Evolutionary conservation across 2,329 filamentous ascomycete genomes (phyloP), one percentile per base, ranked within the genome.

Genomic region (Aspergillus japonicus): DNA sequence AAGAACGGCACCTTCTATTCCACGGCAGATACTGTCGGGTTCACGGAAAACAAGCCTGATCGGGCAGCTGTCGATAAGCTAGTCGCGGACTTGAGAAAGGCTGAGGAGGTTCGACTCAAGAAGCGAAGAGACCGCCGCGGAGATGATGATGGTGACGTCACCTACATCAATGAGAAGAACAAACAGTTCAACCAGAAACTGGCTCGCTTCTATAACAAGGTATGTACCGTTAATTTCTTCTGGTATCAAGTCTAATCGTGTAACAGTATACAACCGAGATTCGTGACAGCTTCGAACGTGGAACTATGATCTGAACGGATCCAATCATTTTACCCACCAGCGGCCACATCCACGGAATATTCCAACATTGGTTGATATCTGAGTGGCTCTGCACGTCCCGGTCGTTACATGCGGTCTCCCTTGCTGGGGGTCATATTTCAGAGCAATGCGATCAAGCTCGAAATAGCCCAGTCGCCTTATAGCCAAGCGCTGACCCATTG

Each of bases 121-220:
- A 96, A 96, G 81, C 84, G 92, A 69, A 88, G 86, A 74, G 91
- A 96, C 66, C 84, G 92, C 74, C 85, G 88, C 73, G 89, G 88
- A 63, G 92, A 93, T 60, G 92, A 96, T 64, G 90, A 93, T 51
- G 89, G 87, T 29, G 95, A 99, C 77, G 90, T 98, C 69, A 98
- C 94, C 7, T 98, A 96, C 78, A 99, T 99, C 85, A 99, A 99
- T 80, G 92, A 97, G 80, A 97, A 99, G 89, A 99, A 99, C 83
- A 98, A 98, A 83, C 92, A 97, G 83, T 99, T 99, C 82, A 99
- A 99, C 86, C 88, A 96, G 81, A 98, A 99, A 81, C 82, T 99
- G 76, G 83, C 89, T 56, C 84, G 95, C 66, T 99, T 98, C 81
- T 99, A 99, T 79, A 95, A 99, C 80, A 96, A 96, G 79, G 82